phyloP scores from a whole-genome alignment of 2,329 filamentous ascomycete genomes.

The Moelleriella libera region DNA sequence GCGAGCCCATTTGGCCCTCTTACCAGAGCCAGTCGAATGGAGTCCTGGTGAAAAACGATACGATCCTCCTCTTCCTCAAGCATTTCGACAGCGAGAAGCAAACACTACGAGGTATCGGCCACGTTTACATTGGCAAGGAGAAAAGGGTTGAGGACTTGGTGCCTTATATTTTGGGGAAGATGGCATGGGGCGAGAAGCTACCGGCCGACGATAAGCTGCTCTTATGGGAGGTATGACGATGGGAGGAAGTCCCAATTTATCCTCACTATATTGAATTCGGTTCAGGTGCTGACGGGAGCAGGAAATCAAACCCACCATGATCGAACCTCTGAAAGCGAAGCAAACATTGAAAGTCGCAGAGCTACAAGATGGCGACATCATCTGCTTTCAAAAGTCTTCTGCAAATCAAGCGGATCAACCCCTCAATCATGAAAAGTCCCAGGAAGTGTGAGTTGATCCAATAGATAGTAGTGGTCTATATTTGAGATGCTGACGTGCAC shows the following conservation, averaged over 20 bases:
- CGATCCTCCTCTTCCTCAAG: slow-evolving; percentile 81
- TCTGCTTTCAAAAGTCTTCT: slow-evolving; percentile 70
- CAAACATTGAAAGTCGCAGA: slow-evolving; percentile 81
- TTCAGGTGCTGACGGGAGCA: slow-evolving; percentile 11
- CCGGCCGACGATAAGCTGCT: slow-evolving; percentile 44
- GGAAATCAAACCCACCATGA: slow-evolving; percentile 98
- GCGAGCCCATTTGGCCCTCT: slow-evolving; percentile 58
- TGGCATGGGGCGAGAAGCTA: slow-evolving; percentile 73
- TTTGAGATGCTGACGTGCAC: not conserved
- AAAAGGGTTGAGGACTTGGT: slow-evolving; percentile 80
- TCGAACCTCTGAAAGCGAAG: slow-evolving; percentile 86
- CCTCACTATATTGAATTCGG: too few relatives aligned
- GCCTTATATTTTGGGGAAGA: slow-evolving; percentile 61
- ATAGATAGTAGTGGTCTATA: too few relatives aligned
- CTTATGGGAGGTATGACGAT: slow-evolving; percentile 56
- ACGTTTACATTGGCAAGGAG: slow-evolving; percentile 76
- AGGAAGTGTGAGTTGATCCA: slow-evolving; percentile 15
- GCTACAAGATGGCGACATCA: slow-evolving; percentile 91
- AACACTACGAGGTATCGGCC: slow-evolving; percentile 59
- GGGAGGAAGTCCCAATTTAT: too few relatives aligned
- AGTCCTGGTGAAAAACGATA: slow-evolving; percentile 42
- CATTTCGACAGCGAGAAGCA: slow-evolving; percentile 74
- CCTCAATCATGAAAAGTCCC: slow-evolving; percentile 13
- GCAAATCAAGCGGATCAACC: slow-evolving; percentile 29
- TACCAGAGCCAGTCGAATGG: slow-evolving; percentile 43